These are phyloP conservation scores for Termitomyces sp. DNA, from an alignment of 768 basidiomycete genomes.

Conservation along the genomic window DNA sequence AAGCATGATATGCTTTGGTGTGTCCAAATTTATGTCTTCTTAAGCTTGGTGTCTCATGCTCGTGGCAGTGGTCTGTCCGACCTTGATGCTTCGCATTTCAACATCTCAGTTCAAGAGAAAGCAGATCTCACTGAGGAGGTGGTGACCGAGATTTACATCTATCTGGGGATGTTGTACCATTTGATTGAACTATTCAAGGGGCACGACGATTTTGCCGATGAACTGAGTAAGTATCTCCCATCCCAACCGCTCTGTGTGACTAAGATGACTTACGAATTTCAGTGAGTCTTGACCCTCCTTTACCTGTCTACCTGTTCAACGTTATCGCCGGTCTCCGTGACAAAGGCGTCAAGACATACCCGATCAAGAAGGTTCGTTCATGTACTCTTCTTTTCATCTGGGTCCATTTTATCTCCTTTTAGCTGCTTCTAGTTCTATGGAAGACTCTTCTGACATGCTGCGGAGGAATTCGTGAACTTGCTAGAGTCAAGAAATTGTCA, in stretches of 20 bases:
- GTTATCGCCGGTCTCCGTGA: slow-evolving; percentile 89
- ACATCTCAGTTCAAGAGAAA: slow-evolving; percentile 67
- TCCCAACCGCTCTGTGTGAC: background rate
- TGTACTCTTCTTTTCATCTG: slow-evolving; percentile 9
- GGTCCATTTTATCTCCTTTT: slow-evolving; percentile 7
- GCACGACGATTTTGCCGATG: slow-evolving; percentile 93
- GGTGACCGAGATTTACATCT: slow-evolving; percentile 88
- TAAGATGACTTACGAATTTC: slow-evolving; percentile 2
- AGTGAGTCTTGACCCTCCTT: slow-evolving; percentile 96
- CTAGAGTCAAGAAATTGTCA: slow-evolving; percentile 77
- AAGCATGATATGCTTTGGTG: slow-evolving; percentile 85
- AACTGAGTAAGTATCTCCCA: slow-evolving; percentile 70
- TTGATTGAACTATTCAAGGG: slow-evolving; percentile 91
- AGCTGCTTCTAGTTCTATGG: slow-evolving; percentile 94
- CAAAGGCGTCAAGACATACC: slow-evolving; percentile 92
- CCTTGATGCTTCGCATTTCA: slow-evolving; percentile 66
- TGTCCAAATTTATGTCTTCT: background rate
- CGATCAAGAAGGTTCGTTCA: slow-evolving; percentile 83
- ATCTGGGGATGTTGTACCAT: slow-evolving; percentile 93
- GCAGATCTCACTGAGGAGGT: slow-evolving; percentile 85
- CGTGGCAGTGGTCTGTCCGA: slow-evolving; percentile 65
- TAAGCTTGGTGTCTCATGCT: slow-evolving; percentile 5
- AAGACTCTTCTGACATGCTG: slow-evolving; percentile 90
- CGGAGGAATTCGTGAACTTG: slow-evolving; percentile 86
- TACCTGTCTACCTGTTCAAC: slow-evolving; percentile 90